A percentile compares a stretch with the other conserved stretches of the same genome.
These are phyloP conservation scores for Neospermospora avenae DNA, from an alignment of 2,329 filamentous ascomycete genomes.

Conservation along the genomic window DNA sequence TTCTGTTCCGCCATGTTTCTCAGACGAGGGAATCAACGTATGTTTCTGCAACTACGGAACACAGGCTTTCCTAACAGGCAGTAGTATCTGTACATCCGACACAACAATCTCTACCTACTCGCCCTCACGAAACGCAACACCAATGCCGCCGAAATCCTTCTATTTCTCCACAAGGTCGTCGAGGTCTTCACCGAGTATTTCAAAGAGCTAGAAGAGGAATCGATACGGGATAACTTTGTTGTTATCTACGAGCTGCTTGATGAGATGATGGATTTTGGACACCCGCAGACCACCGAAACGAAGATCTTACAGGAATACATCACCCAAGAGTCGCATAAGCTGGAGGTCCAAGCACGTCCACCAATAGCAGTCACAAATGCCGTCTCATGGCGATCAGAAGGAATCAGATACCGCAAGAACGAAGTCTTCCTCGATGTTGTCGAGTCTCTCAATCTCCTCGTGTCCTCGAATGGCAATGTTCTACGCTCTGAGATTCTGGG, in stretches of 20 bases:
- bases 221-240: slow-evolving; percentile 98
- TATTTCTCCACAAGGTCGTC: slow-evolving; percentile 97
- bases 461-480: slow-evolving; percentile 92
- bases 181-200: slow-evolving; percentile 99
- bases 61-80: slow-evolving; percentile 16
- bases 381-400: slow-evolving; percentile 96
- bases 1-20: slow-evolving; percentile 95
- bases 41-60: slow-evolving; percentile 31
- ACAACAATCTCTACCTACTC: slow-evolving; percentile 98
- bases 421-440: slow-evolving; percentile 98
- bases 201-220: slow-evolving; percentile 97
- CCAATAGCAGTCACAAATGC: slow-evolving; percentile 98
- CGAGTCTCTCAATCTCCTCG: slow-evolving; percentile 92
- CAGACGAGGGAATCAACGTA: slow-evolving; percentile 97
- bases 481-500: slow-evolving; percentile 94
- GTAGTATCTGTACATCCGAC: slow-evolving; percentile 97
- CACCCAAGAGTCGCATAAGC: slow-evolving; percentile 97
- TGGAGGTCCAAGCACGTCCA: slow-evolving; percentile 92
- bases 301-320: slow-evolving; percentile 99
- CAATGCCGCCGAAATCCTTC: slow-evolving; percentile 95
- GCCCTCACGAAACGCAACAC: slow-evolving; percentile 98
- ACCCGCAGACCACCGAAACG: slow-evolving; percentile 95
- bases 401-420: slow-evolving; percentile 98
- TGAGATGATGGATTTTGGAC: slow-evolving; percentile 99
- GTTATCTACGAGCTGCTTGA: slow-evolving; percentile 98